These are phyloP conservation scores for Marasmius fiardii DNA, from an alignment of 1,284 basidiomycete species.

Conservation along the genomic window DNA sequence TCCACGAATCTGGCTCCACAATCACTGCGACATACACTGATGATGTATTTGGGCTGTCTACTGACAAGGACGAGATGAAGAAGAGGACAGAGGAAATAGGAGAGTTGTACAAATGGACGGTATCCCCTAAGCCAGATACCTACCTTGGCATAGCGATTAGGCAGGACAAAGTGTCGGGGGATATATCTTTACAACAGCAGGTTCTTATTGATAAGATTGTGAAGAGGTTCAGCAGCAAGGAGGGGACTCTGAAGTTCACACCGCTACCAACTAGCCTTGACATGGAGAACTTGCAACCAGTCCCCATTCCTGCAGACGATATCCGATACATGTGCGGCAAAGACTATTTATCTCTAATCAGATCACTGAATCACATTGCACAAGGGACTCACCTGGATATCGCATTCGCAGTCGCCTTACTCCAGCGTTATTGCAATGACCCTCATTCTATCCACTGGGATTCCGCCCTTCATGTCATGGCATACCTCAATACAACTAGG, in stretches of 20 bases:
- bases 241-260: constrained; percentile 17
- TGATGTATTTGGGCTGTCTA: too few relatives aligned
- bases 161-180: constrained; percentile 2
- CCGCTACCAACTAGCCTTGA: constrained; percentile 18
- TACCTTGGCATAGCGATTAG: not conserved
- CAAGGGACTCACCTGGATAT: constrained; percentile 28
- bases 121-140: not conserved
- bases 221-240: constrained; percentile 18
- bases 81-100: too few relatives aligned
- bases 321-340: constrained; percentile 21
- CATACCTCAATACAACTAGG: constrained; percentile 25
- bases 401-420: constrained; percentile 23
- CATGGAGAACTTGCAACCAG: constrained; percentile 12
- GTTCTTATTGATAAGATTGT: constrained; percentile 22
- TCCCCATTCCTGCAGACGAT: constrained; percentile 14
- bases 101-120: too few relatives aligned
- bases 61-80: too few relatives aligned
- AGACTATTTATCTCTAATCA: constrained; percentile 22
- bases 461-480: constrained; percentile 25
- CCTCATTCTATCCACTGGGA: constrained; percentile 27
- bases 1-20: too few relatives aligned
- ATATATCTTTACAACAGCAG: constrained; percentile 20
- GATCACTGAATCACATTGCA: constrained; percentile 26
- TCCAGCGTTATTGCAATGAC: constrained; percentile 23
- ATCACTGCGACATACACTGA: too few relatives aligned